Evolutionary conservation across 768 basidiomycete genomes (phyloP).

Genomic region (Lenzites betulinus): DNA sequence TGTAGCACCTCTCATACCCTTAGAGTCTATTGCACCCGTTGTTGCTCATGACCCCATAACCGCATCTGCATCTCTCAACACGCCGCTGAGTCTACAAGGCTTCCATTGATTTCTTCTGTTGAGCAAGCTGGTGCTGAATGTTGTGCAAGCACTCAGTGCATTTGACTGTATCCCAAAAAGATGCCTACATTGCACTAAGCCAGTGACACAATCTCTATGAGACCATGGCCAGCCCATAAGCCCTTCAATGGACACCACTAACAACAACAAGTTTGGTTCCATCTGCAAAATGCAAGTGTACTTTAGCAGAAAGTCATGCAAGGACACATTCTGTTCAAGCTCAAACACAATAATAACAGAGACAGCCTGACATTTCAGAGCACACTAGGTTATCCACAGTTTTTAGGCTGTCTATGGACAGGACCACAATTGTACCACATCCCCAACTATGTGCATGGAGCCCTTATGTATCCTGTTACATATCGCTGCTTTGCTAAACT

Average conservation of each 20-base stretch:
- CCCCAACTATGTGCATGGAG: slow-evolving; percentile 43
- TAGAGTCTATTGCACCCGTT: too few species aligned
- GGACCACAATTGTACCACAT: slow-evolving; percentile 45
- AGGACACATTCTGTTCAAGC: slow-evolving; percentile 29
- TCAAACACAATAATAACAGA: slow-evolving; percentile 27
- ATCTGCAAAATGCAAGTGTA: slow-evolving; percentile 24
- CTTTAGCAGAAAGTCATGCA: slow-evolving; percentile 9
- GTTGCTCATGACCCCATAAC: too few species aligned
- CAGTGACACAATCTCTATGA: slow-evolving; percentile 27
- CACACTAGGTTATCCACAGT: slow-evolving; percentile 43
- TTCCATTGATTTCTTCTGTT: too few species aligned
- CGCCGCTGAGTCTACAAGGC: too few species aligned
- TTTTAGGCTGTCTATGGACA: slow-evolving; percentile 42
- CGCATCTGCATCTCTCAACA: too few species aligned
- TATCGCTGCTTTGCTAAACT: slow-evolving; percentile 36
- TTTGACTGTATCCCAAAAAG: too few species aligned
- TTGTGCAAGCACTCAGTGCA: too few species aligned
- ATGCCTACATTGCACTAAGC: too few species aligned
- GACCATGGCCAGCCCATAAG: slow-evolving; percentile 23
- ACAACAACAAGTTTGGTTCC: slow-evolving; percentile 24
- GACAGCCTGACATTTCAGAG: slow-evolving; percentile 35
- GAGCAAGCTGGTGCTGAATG: too few species aligned
- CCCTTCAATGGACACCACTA: slow-evolving; percentile 29
- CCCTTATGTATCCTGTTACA: slow-evolving; percentile 40
- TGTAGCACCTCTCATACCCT: too few species aligned